These are phyloP conservation scores for Maudiozyma turicensis DNA, from an alignment of 805 yeast genomes.

Conservation along the genomic window DNA sequence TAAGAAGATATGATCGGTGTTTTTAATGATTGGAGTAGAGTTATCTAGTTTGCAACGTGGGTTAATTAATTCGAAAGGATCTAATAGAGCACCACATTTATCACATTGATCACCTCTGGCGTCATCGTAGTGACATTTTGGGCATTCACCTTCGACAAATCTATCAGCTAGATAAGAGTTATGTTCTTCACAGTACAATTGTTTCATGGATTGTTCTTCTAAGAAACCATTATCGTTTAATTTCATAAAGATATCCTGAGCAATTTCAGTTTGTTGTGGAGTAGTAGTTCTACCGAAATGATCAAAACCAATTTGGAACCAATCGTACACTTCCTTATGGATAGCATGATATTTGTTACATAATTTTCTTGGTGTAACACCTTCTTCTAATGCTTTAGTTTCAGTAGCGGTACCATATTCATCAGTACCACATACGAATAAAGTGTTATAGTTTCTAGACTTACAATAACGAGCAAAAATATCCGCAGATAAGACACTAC, in stretches of 20 bases:
- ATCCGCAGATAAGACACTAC: conserved; percentile 89
- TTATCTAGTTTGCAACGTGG: conserved; percentile 93
- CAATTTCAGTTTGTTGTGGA: conserved; percentile 79
- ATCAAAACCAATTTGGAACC: conserved; percentile 94
- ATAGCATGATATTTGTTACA: conserved; percentile 83
- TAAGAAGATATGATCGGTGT: conserved; percentile 78
- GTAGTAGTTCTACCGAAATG: conserved; percentile 95
- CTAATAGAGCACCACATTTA: conserved; percentile 77
- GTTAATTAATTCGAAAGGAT: conserved; percentile 83
- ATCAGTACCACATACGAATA: conserved; percentile 91
- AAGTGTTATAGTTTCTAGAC: conserved; percentile 75
- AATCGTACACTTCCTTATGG: conserved; percentile 83
- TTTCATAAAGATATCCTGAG: conserved; percentile 81
- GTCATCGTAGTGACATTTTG: conserved; percentile 85
- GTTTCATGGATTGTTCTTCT: conserved; percentile 80
- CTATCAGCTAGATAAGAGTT: conserved; percentile 88
- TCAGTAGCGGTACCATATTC: conserved; percentile 99
- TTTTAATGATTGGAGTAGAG: conserved; percentile 64
- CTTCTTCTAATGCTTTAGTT: conserved; percentile 92
- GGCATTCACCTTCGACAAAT: conserved; percentile 94
- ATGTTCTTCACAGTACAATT: conserved; percentile 82
- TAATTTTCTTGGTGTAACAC: conserved; percentile 73
- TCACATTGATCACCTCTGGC: conserved; percentile 99
- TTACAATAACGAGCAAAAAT: conserved; percentile 83
- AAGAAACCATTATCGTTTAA: conserved; percentile 63